Conservation (phyloP, 1,284 basidiomycete genomes). For the Bjerkandera adusta region DNA sequence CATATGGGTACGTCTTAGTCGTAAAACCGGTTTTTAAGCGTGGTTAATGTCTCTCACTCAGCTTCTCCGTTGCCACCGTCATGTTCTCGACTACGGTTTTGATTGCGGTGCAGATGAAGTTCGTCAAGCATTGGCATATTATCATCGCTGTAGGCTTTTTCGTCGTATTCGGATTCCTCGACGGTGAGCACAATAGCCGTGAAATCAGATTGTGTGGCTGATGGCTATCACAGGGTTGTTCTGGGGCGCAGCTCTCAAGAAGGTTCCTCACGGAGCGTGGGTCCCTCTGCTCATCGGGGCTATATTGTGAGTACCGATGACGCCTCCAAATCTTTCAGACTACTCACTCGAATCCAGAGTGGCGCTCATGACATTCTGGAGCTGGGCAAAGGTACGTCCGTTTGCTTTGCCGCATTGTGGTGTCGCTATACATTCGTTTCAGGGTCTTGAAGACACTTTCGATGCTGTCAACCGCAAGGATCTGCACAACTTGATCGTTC, state of each 20-base stretch:
- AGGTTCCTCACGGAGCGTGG: constrained; percentile 63
- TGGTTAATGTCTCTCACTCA: neutral
- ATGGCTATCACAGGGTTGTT: constrained; percentile 53
- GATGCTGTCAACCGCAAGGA: constrained; percentile 53
- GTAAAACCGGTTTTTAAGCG: constrained; percentile 18
- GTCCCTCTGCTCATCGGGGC: constrained; percentile 57
- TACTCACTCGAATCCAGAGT: constrained; percentile 26
- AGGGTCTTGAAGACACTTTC: constrained; percentile 59
- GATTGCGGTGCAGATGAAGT: constrained; percentile 53
- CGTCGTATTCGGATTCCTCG: constrained; percentile 58
- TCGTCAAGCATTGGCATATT: constrained; percentile 49
- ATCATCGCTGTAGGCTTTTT: constrained; percentile 50
- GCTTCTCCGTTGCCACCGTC: constrained; percentile 62
- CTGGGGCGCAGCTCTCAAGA: constrained; percentile 60
- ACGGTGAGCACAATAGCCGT: constrained; percentile 30
- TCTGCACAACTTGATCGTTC: constrained; percentile 48
- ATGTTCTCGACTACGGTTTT: constrained; percentile 61
- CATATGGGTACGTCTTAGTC: constrained; percentile 37
- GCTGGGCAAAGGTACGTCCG: constrained; percentile 54
- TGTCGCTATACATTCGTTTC: neutral
- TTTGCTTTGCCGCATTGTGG: neutral
- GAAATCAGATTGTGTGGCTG: neutral
- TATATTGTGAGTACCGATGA: constrained; percentile 37
- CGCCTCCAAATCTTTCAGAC: neutral
- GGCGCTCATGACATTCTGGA: constrained; percentile 56